These are phyloP conservation scores for Backusella tarrabulga DNA, from an alignment of 192 early-diverging fungal species.

Conservation along the genomic window DNA sequence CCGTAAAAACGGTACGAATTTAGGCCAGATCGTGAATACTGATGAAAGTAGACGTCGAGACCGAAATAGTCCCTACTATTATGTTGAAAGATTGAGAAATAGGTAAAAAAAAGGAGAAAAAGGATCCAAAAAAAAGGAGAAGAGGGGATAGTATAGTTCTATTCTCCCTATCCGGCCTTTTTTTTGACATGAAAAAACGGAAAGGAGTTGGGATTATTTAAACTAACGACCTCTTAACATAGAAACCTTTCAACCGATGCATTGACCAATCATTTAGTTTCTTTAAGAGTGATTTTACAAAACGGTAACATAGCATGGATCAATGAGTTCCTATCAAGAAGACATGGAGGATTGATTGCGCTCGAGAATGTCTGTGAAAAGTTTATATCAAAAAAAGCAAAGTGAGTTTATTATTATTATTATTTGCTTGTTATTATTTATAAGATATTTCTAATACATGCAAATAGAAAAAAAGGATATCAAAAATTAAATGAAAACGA, in stretches of 20 bases:
- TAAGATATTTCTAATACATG: neutral
- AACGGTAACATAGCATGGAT: conserved; percentile 49
- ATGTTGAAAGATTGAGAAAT: conserved; percentile 26
- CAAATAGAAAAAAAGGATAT: conserved; percentile 5
- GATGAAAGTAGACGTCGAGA: conserved; percentile 17
- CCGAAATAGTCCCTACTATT: conserved; percentile 26
- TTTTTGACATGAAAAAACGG: neutral
- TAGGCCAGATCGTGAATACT: neutral
- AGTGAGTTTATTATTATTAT: conserved; percentile 23
- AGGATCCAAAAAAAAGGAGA: neutral
- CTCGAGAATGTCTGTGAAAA: conserved; percentile 46
- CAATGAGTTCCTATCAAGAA: conserved; percentile 40
- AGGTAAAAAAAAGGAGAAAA: conserved; percentile 12
- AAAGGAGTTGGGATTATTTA: neutral
- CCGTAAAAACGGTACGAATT: conserved; percentile 14
- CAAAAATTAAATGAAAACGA: conserved; percentile 35
- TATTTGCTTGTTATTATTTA: conserved; percentile 19
- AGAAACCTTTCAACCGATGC: conserved; percentile 32
- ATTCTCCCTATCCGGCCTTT: too few relatives aligned
- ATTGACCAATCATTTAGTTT: conserved; percentile 39
- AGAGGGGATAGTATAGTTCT: too few relatives aligned
- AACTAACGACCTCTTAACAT: neutral
- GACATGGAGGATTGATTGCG: conserved; percentile 42
- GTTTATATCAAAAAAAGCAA: conserved; percentile 37
- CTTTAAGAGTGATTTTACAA: conserved; percentile 37